Percentiles rank a stretch among this genome's conserved stretches.
These are phyloP conservation scores for Beauveria brongniartii DNA, from an alignment of 2,329 filamentous ascomycete species.

Conservation along the genomic window DNA sequence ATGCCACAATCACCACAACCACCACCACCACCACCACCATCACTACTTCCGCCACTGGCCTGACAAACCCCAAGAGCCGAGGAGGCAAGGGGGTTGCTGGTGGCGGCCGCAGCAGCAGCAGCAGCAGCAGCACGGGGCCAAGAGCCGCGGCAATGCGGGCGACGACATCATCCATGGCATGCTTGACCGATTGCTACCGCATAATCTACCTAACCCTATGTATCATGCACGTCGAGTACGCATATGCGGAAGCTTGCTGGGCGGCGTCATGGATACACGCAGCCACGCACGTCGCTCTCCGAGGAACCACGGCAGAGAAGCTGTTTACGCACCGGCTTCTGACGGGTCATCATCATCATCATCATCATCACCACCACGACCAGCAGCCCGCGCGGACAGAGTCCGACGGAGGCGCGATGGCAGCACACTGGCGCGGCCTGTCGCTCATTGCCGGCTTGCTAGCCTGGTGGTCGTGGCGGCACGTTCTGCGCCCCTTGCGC, in stretches of 20 bases:
- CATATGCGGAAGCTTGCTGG: conserved; percentile 22
- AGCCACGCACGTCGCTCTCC: conserved; percentile 14
- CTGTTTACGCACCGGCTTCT: conserved; percentile 12
- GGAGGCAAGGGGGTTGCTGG: not conserved
- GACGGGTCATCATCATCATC: not conserved
- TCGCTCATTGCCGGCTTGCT: not conserved
- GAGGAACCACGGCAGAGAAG: conserved; percentile 12
- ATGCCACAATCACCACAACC: not conserved
- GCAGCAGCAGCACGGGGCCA: not conserved
- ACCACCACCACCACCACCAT: not conserved
- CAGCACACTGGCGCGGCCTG: not conserved
- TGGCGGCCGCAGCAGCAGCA: not conserved
- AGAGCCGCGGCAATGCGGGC: not conserved
- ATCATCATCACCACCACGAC: not conserved
- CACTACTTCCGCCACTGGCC: not conserved
- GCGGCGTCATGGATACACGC: conserved; percentile 21
- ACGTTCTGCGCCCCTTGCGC: not conserved
- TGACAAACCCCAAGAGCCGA: not conserved
- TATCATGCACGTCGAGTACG: conserved; percentile 22
- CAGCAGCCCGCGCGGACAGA: not conserved
- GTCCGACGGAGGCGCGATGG: not conserved
- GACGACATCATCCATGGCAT: not conserved
- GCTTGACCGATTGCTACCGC: not conserved
- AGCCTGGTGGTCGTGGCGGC: conserved; percentile 11
- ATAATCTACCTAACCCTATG: conserved; percentile 19